Conservation (phyloP, 352 stramenopile genomes). For the Pythium oligandrum region DNA sequence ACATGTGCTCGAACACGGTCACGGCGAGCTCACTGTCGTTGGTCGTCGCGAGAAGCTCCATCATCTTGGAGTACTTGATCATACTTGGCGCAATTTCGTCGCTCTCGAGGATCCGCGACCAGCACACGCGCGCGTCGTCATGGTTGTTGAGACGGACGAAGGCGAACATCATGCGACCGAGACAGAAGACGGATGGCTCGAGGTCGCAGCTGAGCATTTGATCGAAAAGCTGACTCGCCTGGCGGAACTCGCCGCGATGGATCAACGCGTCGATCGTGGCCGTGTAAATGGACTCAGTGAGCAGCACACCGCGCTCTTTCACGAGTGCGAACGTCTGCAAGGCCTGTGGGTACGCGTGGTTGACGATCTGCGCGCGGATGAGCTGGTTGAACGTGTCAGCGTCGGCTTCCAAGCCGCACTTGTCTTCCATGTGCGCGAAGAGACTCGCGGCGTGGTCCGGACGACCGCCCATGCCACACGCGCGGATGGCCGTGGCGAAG, state of each 20-base stretch:
- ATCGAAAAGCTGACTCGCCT: slow-evolving; percentile 62
- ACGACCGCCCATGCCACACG: slow-evolving; percentile 52
- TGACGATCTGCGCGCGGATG: slow-evolving; percentile 76
- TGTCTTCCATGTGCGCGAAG: slow-evolving; percentile 66
- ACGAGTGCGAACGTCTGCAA: slow-evolving; percentile 68
- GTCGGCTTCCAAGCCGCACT: slow-evolving; percentile 34
- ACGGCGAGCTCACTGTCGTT: slow-evolving; percentile 62
- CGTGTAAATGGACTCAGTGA: slow-evolving; percentile 75
- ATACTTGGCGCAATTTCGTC: slow-evolving; percentile 34
- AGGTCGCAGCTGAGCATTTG: slow-evolving; percentile 68
- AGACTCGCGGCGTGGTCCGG: slow-evolving; percentile 48
- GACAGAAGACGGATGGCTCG: slow-evolving; percentile 62
- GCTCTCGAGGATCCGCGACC: slow-evolving; percentile 54
- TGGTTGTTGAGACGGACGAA: slow-evolving; percentile 71
- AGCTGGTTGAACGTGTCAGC: slow-evolving; percentile 57
- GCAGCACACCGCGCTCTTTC: slow-evolving; percentile 38
- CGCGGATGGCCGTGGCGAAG: slow-evolving; percentile 59
- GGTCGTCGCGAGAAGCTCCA: slow-evolving; percentile 47
- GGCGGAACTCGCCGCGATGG: slow-evolving; percentile 51
- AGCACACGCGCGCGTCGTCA: slow-evolving; percentile 57
- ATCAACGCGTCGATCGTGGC: slow-evolving; percentile 69
- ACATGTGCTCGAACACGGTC: slow-evolving; percentile 61
- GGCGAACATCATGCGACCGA: slow-evolving; percentile 69
- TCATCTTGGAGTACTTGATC: slow-evolving; percentile 62
- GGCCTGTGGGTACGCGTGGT: slow-evolving; percentile 52